Base-by-base conservation (phyloP, 192 early-diverging fungal genomes). In the Paraglomus occultum region DNA sequence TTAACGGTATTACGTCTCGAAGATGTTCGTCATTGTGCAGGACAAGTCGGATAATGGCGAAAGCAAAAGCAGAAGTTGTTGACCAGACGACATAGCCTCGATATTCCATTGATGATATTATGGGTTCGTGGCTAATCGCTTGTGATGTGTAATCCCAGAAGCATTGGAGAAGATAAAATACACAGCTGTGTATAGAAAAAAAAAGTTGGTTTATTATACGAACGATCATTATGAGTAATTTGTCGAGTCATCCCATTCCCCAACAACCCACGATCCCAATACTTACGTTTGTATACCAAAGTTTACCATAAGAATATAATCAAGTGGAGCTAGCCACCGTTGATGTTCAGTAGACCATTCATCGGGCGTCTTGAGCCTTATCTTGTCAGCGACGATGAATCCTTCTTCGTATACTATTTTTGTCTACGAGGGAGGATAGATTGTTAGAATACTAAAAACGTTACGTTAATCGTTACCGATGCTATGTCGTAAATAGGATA, bases 71-170 rank as follows among this genome's bases (percentile, higher is more conserved):
- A 67, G 67, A 39, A 8, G 23, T n/a, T 6, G 57, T 40, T 55
- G 65, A 73, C 76, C 67, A 74, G 9, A 66, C 18, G 49, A 77
- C 61, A 63, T 77, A 71, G 20, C 71, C 38, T 51, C 45, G 66
- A 52, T 74, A 77, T 65, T 77, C 76, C 11, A 39, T 59, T 46
- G 67, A 71, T 60, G 73, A 51, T 68, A 77, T 77, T 5, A 77
- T 74, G 39, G 67, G 67, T 14, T 42, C 43, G 47, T 66, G 67
- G 1, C 68, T 73, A 20, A 77, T 73, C 10, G 68, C 70, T 42
- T 70, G 67, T 1, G 69, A 67, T 12, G 74, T 68, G 63, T 77
- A 77, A 49, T 74, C 71, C 76, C 76, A 77, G 50, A 77, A 77
- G 18, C 73, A 74, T 53, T 77, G 76, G 40, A 77, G 61, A n/a